These are phyloP conservation scores for Leccinum fibrillosum DNA, from an alignment of 768 basidiomycete species.

Conservation along the genomic window DNA sequence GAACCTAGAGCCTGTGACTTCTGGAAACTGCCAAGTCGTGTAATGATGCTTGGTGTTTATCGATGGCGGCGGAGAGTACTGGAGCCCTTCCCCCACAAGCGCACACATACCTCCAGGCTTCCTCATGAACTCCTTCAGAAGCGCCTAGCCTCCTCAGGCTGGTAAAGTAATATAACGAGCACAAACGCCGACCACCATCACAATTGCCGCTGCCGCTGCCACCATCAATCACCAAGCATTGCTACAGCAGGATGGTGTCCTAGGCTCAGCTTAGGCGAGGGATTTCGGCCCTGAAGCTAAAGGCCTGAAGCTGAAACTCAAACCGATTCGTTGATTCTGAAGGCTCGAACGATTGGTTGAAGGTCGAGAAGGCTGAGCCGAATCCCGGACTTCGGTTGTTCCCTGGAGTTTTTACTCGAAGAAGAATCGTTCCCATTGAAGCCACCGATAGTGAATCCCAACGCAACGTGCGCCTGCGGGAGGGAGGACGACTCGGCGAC, in stretches of 20 bases:
- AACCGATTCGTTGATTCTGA: not conserved
- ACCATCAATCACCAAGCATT: not conserved
- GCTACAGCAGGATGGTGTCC: not conserved
- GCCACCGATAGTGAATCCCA: not conserved
- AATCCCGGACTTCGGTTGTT: not conserved
- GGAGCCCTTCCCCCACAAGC: not conserved
- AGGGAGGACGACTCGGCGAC: not conserved
- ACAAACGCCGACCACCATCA: not conserved
- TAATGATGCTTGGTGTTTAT: not conserved
- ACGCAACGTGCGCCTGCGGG: not conserved
- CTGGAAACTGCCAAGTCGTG: not conserved
- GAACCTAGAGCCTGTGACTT: not conserved
- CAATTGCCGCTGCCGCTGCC: not conserved
- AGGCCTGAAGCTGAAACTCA: not conserved
- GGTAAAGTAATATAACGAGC: not conserved
- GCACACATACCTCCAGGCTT: not conserved
- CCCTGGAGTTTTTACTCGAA: not conserved
- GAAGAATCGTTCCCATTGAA: not conserved
- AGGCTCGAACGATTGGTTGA: not conserved
- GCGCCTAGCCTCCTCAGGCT: not conserved
- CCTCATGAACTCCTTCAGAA: not conserved
- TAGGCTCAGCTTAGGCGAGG: not conserved
- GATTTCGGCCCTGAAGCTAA: not conserved
- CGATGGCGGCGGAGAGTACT: not conserved
- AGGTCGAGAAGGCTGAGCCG: not conserved